Percentiles rank a stretch among this genome's conserved stretches.
Evolutionary conservation across 345 rosid genomes (phyloP).

Genomic region (thale cress (Arabidopsis thaliana)): TAIR10.1 NC_003070.9:4642001-4642500

Average conservation of each 20-base stretch:
- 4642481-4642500: background rate
- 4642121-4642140: background rate
- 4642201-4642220: no score
- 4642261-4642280: no score
- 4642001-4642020: conserved; percentile 17
- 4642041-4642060: conserved; percentile 40
- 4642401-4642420: conserved; percentile 17
- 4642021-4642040: conserved; percentile 23
- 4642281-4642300: no score
- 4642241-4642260: no score
- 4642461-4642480: conserved; percentile 20
- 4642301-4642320: no score
- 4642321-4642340: no score
- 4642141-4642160: background rate
- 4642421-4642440: conserved; percentile 7
- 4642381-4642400: background rate
- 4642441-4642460: background rate
- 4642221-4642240: no score
- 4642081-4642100: conserved; percentile 42
- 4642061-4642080: conserved; percentile 16
- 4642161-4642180: background rate
- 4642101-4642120: conserved; percentile 33
- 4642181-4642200: background rate
- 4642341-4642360: no score
- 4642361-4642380: no score